Evolutionary conservation across 768 basidiomycete genomes (phyloP).

Genomic region (Leccinum pellstonianum): DNA sequence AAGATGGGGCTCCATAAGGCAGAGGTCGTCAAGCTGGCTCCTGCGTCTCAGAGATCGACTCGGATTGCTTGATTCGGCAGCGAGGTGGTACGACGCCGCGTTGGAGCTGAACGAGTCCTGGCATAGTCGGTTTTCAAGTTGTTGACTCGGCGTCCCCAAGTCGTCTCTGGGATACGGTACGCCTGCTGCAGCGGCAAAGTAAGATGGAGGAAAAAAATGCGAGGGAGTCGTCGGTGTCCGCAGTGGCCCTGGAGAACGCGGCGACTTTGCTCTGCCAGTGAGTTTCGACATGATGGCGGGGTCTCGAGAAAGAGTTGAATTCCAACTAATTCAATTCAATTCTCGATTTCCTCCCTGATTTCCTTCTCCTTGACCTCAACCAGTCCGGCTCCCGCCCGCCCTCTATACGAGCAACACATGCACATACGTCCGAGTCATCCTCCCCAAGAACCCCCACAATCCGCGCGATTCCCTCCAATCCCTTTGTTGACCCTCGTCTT

Average conservation of each 20-base stretch:
- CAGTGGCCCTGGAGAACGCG: conserved; percentile 42
- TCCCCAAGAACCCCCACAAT: conserved; percentile 39
- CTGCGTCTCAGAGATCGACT: conserved; percentile 23
- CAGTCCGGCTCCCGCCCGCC: conserved; percentile 54
- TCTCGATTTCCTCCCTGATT: conserved; percentile 19
- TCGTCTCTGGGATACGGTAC: conserved; percentile 22
- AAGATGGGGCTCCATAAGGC: conserved; percentile 61
- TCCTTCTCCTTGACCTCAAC: conserved; percentile 34
- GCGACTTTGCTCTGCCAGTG: conserved; percentile 36
- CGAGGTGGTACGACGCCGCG: conserved; percentile 3
- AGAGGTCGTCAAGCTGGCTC: conserved; percentile 51
- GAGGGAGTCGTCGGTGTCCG: conserved; percentile 30
- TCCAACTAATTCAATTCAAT: background rate
- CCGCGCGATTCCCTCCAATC: conserved; percentile 39
- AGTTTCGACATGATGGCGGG: conserved; percentile 12
- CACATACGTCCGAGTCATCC: conserved; percentile 27
- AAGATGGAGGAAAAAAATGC: conserved; percentile 52
- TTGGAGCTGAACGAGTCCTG: conserved; percentile 21
- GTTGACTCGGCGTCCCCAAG: conserved; percentile 2
- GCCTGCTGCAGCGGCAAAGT: conserved; percentile 55
- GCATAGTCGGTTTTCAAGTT: background rate
- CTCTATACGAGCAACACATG: conserved; percentile 27
- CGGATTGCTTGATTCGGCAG: conserved; percentile 1
- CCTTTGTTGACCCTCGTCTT: conserved; percentile 42
- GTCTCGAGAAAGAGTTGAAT: background rate